Evolutionary conservation across 1,139 yeast species (phyloP).

Genomic region (Nematodospora anomalae): DNA sequence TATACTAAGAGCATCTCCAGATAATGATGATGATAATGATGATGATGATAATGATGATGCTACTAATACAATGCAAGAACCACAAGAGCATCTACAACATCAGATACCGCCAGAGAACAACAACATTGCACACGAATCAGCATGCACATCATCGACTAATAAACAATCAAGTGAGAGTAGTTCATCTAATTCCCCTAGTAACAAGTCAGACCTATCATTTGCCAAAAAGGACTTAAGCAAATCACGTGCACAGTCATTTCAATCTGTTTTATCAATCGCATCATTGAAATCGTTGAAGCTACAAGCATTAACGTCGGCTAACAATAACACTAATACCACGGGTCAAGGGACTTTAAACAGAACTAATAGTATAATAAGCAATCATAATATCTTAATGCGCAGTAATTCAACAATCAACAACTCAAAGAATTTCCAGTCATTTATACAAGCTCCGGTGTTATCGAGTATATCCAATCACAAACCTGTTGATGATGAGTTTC

Average conservation of each 20-base stretch:
- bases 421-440: constrained; percentile 45
- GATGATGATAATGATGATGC: too few species aligned
- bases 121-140: too few species aligned
- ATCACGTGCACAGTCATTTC: constrained; percentile 59
- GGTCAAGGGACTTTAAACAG: constrained; percentile 19
- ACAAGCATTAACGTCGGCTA: constrained; percentile 18
- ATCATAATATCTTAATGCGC: constrained; percentile 12
- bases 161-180: background rate
- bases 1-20: background rate
- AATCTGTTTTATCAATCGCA: constrained; percentile 62
- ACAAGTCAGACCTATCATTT: constrained; percentile 37
- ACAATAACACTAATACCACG: constrained; percentile 6
- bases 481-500: constrained; percentile 28
- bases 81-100: constrained; percentile 1
- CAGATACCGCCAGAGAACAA: background rate
- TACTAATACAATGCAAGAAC: background rate
- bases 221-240: constrained; percentile 54
- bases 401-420: constrained; percentile 17
- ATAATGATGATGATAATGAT: background rate
- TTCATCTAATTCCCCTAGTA: constrained; percentile 1
- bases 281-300: constrained; percentile 51
- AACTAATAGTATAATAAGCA: constrained; percentile 24
- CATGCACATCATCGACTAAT: too few species aligned
- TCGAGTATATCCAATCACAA: constrained; percentile 39
- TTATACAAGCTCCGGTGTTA: constrained; percentile 50